These are phyloP conservation scores for Pythium biforme DNA, from an alignment of 352 stramenopile genomes.

Conservation along the genomic window DNA sequence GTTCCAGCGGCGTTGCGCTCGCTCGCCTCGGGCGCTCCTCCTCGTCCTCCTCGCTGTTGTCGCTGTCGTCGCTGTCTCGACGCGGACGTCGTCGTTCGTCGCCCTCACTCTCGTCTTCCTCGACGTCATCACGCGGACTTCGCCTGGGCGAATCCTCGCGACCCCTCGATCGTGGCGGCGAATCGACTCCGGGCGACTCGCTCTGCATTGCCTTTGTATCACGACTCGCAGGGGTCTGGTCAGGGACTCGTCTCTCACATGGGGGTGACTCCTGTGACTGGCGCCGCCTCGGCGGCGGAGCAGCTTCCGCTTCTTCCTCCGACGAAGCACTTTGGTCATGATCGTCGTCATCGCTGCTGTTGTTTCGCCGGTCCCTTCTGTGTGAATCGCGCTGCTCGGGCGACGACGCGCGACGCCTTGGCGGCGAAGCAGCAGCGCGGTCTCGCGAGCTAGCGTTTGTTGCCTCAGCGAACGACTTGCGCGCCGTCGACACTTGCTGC, in stretches of 20 bases:
- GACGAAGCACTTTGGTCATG: neutral
- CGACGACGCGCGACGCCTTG: conserved; percentile 5
- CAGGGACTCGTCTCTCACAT: neutral
- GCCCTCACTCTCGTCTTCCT: conserved; percentile 12
- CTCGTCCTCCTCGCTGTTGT: conserved; percentile 12
- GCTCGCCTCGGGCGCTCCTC: conserved; percentile 10
- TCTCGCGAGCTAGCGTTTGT: neutral
- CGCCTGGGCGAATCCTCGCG: neutral
- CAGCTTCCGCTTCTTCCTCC: conserved; percentile 1
- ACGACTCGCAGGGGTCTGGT: neutral
- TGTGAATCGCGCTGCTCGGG: conserved; percentile 15
- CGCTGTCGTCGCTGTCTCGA: conserved; percentile 3
- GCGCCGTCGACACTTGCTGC: neutral
- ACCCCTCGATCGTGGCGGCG: neutral
- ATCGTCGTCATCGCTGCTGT: conserved; percentile 10
- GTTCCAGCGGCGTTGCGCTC: conserved; percentile 8
- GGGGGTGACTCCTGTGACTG: conserved; percentile 7
- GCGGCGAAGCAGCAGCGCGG: neutral
- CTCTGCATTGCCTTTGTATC: neutral
- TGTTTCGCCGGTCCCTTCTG: conserved; percentile 3
- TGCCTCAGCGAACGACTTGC: neutral
- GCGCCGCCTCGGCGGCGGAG: conserved; percentile 6
- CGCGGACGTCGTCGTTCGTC: neutral
- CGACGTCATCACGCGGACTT: neutral
- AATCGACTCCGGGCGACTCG: neutral